These are phyloP conservation scores for Heimioporus sp. DNA, from an alignment of 768 basidiomycete genomes.

Conservation along the genomic window DNA sequence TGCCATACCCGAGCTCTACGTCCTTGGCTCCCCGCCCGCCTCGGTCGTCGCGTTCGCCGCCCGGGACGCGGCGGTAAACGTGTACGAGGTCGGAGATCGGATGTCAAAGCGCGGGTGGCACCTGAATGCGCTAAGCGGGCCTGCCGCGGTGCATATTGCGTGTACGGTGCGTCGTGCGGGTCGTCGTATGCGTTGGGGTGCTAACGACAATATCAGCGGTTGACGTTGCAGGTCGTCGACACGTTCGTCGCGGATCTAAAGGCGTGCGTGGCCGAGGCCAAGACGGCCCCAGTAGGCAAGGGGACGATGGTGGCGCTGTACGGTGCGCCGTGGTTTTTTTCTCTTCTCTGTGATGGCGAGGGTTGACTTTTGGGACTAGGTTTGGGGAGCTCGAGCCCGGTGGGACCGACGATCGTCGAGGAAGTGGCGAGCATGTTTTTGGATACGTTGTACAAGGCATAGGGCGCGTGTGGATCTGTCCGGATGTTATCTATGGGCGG, in stretches of 20 bases:
- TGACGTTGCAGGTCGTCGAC: constrained; percentile 77
- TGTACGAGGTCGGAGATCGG: constrained; percentile 87
- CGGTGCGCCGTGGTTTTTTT: constrained; percentile 46
- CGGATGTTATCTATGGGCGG: too few species aligned
- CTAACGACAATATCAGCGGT: constrained; percentile 42
- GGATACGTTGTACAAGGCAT: constrained; percentile 81
- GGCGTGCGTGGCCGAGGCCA: constrained; percentile 71
- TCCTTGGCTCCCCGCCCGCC: constrained; percentile 87
- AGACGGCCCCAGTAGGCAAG: constrained; percentile 55
- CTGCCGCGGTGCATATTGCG: constrained; percentile 88
- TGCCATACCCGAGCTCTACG: constrained; percentile 75
- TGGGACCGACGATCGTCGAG: constrained; percentile 78
- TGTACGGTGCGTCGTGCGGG: constrained; percentile 67
- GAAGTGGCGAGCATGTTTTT: constrained; percentile 78
- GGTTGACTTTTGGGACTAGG: constrained; percentile 40
- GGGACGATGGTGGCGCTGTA: constrained; percentile 93
- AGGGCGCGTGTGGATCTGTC: too few species aligned
- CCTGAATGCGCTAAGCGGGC: constrained; percentile 77
- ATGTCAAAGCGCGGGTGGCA: constrained; percentile 92
- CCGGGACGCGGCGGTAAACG: constrained; percentile 49
- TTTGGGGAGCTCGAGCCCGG: constrained; percentile 76
- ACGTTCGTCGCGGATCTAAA: constrained; percentile 83
- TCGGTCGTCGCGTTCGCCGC: constrained; percentile 90
- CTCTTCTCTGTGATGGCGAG: neutral
- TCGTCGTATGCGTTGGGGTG: neutral